These are phyloP conservation scores for Thecaphora thlaspeos DNA, from an alignment of 1,284 basidiomycete species.

Conservation along the genomic window DNA sequence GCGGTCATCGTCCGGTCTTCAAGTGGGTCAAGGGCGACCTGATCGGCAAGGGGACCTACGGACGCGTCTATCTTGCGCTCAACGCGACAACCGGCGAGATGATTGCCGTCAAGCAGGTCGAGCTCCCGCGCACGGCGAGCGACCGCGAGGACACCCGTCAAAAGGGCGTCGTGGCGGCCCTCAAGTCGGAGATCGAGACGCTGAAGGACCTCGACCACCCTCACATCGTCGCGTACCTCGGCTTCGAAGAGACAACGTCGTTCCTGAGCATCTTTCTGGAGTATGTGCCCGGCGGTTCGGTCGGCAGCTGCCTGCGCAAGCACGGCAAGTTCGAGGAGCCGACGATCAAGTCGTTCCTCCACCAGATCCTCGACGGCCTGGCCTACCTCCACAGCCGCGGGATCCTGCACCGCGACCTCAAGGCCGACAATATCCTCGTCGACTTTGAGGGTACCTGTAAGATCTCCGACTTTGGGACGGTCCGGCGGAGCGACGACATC, in stretches of 20 bases:
- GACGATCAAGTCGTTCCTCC: slow-evolving; percentile 87
- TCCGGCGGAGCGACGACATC: slow-evolving; percentile 66
- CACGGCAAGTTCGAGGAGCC: slow-evolving; percentile 90
- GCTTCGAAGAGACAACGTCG: slow-evolving; percentile 79
- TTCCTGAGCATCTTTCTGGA: slow-evolving; percentile 92
- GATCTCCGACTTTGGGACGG: slow-evolving; percentile 85
- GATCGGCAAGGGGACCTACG: slow-evolving; percentile 95
- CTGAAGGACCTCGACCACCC: slow-evolving; percentile 95
- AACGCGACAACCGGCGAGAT: slow-evolving; percentile 99
- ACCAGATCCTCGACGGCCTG: slow-evolving; percentile 86
- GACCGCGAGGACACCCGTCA: slow-evolving; percentile 87
- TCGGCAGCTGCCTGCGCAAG: slow-evolving; percentile 86
- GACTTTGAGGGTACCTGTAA: slow-evolving; percentile 91
- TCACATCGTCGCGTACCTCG: slow-evolving; percentile 94
- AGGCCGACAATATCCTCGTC: slow-evolving; percentile 97
- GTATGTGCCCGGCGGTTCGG: slow-evolving; percentile 81
- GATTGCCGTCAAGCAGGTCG: slow-evolving; percentile 99
- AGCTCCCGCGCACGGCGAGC: slow-evolving; percentile 82
- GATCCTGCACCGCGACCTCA: slow-evolving; percentile 93
- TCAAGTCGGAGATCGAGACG: slow-evolving; percentile 88
- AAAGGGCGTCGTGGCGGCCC: slow-evolving; percentile 79
- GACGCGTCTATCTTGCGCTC: slow-evolving; percentile 89
- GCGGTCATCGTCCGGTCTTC: slow-evolving; percentile 66
- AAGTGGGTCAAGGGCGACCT: slow-evolving; percentile 98
- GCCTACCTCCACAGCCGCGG: slow-evolving; percentile 88